Conservation (phyloP, 2,329 filamentous ascomycete species). For the Pseudocercospora fuligena region DNA sequence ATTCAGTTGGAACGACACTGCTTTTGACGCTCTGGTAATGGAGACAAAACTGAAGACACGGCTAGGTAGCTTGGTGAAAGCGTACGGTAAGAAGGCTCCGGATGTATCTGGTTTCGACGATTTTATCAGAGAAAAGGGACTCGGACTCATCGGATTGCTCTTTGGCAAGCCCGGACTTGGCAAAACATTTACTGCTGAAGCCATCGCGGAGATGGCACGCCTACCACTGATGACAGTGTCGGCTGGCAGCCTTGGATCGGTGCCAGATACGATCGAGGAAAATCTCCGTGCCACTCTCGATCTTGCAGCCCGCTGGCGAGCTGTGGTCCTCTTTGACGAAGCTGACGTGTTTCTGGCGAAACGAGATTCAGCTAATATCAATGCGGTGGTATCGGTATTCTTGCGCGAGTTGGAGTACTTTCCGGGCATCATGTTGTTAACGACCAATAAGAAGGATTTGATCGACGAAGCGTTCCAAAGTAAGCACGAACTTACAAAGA, state of each 20-base stretch:
- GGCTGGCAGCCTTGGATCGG: conserved; percentile 9
- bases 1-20: conserved; percentile 4
- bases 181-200: conserved; percentile 28
- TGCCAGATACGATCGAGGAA: conserved; percentile 25
- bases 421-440: conserved; percentile 69
- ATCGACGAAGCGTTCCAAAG: conserved; percentile 21
- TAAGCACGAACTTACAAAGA: conserved; percentile 57
- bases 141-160: conserved; percentile 17
- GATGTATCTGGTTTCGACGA: conserved; percentile 4
- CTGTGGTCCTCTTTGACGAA: conserved; percentile 46
- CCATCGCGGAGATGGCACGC: conserved; percentile 15
- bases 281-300: conserved; percentile 21
- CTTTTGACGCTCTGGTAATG: conserved; percentile 12
- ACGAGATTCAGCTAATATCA: conserved; percentile 80
- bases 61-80: background rate
- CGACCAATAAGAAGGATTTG: conserved; percentile 16
- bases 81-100: background rate
- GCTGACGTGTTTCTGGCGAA: conserved; percentile 50
- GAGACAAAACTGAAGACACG: background rate
- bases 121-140: conserved; percentile 12
- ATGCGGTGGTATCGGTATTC: conserved; percentile 83
- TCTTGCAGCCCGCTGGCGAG: conserved; percentile 28
- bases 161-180: conserved; percentile 32
- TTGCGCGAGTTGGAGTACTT: conserved; percentile 84
- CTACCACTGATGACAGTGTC: conserved; percentile 10